These are phyloP conservation scores for Entoloma clypeatum DNA, from an alignment of 1,284 basidiomycete species.

Conservation along the genomic window DNA sequence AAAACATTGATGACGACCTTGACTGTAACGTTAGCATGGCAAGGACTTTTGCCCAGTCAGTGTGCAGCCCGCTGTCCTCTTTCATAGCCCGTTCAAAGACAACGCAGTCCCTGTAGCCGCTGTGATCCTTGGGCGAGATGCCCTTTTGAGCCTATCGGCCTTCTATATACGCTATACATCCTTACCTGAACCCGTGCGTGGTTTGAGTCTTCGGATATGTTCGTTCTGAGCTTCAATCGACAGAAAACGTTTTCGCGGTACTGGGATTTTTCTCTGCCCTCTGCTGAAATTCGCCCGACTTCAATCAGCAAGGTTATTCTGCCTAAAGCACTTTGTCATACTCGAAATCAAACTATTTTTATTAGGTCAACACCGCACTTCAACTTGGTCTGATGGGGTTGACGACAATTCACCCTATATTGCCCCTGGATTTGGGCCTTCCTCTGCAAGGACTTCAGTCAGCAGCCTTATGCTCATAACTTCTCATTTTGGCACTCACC, in stretches of 20 bases:
- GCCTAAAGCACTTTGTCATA: neutral
- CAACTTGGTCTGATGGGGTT: constrained; percentile 89
- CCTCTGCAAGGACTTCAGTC: constrained; percentile 52
- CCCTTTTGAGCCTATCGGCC: constrained; percentile 83
- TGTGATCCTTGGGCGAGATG: constrained; percentile 88
- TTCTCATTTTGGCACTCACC: constrained; percentile 6
- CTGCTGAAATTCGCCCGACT: constrained; percentile 90
- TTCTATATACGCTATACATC: constrained; percentile 94
- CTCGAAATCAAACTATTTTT: neutral
- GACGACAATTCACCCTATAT: constrained; percentile 81
- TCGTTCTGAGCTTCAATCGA: neutral
- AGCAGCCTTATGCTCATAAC: constrained; percentile 17
- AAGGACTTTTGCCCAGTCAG: constrained; percentile 81
- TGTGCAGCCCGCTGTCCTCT: constrained; percentile 12
- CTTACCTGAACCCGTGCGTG: constrained; percentile 77
- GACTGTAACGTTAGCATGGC: constrained; percentile 81
- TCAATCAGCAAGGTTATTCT: constrained; percentile 76
- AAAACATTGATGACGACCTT: constrained; percentile 95
- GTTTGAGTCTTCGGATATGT: neutral
- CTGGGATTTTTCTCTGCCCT: constrained; percentile 94
- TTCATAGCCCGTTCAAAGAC: constrained; percentile 5
- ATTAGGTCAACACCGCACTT: constrained; percentile 86
- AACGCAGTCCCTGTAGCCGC: constrained; percentile 74
- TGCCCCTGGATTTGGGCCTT: constrained; percentile 57
- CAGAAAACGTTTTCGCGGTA: constrained; percentile 91